Base-by-base conservation (phyloP, 208 protist species). In the Naegleria gruberi region DNA sequence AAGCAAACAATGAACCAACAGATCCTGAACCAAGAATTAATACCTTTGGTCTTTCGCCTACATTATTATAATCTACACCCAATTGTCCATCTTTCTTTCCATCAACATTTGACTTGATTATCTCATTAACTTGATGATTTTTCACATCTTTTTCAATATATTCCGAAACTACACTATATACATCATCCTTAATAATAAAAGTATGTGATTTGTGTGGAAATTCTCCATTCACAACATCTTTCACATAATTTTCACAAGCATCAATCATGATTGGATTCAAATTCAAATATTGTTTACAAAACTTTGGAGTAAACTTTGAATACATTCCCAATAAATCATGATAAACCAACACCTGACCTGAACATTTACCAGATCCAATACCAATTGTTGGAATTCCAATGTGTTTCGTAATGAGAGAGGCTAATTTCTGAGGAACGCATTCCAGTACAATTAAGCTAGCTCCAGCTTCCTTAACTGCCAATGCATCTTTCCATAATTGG, bases 331-430 rank as follows among this genome's bases (percentile, higher is more conserved):
- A 82, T 89, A 96, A 91, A 87, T 96, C 95, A 83, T 95, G 91
- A 42, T 91, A 92, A 0, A 96, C 95, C 30, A 96, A 89, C 26
- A 96, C 94, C 90, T 97, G 95, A 8, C 95, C 95, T 57, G 90
- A 92, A n/a, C 91, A 93, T 23, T 65, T 46, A 19, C 95, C 95
- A 40, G 94, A 93, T 40, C 95, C 95, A 73, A 96, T 96, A n/a
- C 95, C 95, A 88, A 97, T 97, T 0, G 94, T 96, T 15, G 95
- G 95, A 23, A 97, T 93, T 10, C 12, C 12, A 3, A 96, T 19
- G 2, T 89, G 17, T 81, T 95, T n/a, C 0, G 95, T 96, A 1
- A 96, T 94, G 26, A 87, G 55, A 15, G 73, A 47, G 4, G 92
- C 94, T 17, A 96, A 73, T 46, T 90, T 44, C 8, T 92, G 47